A percentile compares a stretch with the other conserved stretches of the same genome.
Conservation (phyloP, 768 basidiomycete species). For the Termitomyces sp. region DNA sequence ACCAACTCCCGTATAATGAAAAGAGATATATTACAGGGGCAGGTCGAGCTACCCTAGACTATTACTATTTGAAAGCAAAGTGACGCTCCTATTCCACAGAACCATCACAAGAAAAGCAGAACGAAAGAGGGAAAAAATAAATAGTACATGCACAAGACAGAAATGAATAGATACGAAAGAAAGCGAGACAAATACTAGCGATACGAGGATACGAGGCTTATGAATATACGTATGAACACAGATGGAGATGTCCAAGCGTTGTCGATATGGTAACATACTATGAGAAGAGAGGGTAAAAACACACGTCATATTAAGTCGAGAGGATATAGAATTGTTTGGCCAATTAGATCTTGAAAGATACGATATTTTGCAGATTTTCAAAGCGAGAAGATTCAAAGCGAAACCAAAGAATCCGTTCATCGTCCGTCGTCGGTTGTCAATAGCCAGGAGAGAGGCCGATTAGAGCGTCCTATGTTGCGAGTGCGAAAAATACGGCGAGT, state of each 20-base stretch:
- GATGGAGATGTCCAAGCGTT: background rate
- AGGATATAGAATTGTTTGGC: background rate
- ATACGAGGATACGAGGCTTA: background rate
- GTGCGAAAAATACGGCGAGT: conserved; percentile 12
- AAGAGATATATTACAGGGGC: background rate
- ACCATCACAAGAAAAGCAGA: background rate
- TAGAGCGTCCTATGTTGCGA: conserved; percentile 13
- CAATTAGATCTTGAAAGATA: background rate
- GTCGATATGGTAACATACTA: background rate
- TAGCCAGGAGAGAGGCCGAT: background rate
- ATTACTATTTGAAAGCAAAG: background rate
- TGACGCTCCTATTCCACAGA: background rate
- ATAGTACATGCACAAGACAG: background rate
- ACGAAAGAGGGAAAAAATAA: background rate
- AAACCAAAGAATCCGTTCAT: background rate
- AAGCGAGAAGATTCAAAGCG: background rate
- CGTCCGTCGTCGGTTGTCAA: background rate
- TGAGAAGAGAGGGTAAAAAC: background rate
- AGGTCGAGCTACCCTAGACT: background rate
- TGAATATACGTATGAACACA: background rate
- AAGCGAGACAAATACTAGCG: background rate
- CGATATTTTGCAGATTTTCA: background rate
- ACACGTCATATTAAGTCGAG: background rate
- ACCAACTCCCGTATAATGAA: background rate
- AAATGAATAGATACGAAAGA: conserved; percentile 1